Evolutionary conservation across 306 rosid genomes (phyloP).

Genomic region (Dryas drummondii): DNA sequence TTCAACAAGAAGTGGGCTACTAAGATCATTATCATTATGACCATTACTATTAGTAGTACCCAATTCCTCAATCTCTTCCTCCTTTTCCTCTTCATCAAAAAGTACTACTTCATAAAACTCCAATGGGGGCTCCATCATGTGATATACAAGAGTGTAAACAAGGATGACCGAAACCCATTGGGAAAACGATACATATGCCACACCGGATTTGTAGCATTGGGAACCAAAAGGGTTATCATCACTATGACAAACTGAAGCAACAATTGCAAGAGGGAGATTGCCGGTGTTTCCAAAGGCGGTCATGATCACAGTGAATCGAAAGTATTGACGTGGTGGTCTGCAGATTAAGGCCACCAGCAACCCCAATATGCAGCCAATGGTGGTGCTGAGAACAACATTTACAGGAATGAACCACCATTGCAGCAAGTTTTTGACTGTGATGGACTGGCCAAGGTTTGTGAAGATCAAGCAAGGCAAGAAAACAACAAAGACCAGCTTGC

Average conservation of each 20-base stretch:
- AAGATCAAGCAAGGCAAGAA: conserved; percentile 87
- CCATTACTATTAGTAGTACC: neutral
- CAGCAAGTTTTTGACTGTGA: conserved; percentile 43
- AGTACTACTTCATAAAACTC: conserved; percentile 31
- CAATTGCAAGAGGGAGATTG: conserved; percentile 75
- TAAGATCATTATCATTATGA: conserved; percentile 38
- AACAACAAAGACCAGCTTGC: conserved; percentile 76
- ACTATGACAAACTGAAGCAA: conserved; percentile 66
- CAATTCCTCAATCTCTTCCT: conserved; percentile 33
- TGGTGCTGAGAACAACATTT: conserved; percentile 76
- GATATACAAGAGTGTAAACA: conserved; percentile 84
- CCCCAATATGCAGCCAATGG: conserved; percentile 69
- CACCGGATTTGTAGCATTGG: conserved; percentile 55
- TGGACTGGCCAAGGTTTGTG: conserved; percentile 64
- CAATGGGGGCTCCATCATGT: conserved; percentile 94
- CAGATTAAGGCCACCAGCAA: conserved; percentile 61
- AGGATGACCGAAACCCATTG: conserved; percentile 85
- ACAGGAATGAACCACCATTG: conserved; percentile 93
- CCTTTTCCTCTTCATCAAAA: conserved; percentile 55
- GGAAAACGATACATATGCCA: conserved; percentile 71
- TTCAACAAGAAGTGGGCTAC: conserved; percentile 78
- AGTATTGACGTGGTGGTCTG: conserved; percentile 63
- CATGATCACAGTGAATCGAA: conserved; percentile 65
- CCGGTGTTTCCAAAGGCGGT: conserved; percentile 86
- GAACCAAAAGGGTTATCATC: conserved; percentile 60